Base-by-base conservation (phyloP, 176 grass and related monocot species). In the Paspalum notatum region DNA sequence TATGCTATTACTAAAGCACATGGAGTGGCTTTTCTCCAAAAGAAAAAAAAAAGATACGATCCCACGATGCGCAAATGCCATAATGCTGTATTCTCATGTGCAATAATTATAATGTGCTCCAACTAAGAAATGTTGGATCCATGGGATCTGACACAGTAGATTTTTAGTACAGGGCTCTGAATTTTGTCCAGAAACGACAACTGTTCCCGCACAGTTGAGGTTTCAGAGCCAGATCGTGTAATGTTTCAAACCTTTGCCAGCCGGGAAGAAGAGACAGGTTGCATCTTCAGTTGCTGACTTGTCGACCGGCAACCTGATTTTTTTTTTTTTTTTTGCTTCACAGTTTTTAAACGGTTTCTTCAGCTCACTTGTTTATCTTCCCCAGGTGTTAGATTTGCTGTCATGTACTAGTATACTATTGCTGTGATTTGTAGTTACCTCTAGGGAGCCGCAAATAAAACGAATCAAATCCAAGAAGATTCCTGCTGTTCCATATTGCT, bases 391-490 rank as follows among this genome's bases (percentile, higher is more conserved):
- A 57, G 39, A 66, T 66, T 48, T 77, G 69, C 44, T 17, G 74
- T n/a, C 85, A 82, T 56, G 72, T n/a, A 71, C 20, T 8, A 24
- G 47, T 61, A 26, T 42, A 44, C 10, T 54, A 2, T 5, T 53
- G 25, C 11, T 20, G 67, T 66, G 26, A 39, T 83, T 81, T 84
- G 45, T 61, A 59, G 57, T 55, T 39, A 49, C 62, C 46, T 75
- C 82, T 41, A 9, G 77, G 82, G 40, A 43, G 8, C 15, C 20
- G 40, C 24, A 24, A 58, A 0, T 26, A 66, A 71, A 44, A 81
- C 4, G 26, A 58, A 77, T 58, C 41, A 85, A 82, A 81, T 76
- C 72, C 72, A 66, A 57, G 49, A 77, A 85, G 65, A 81, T 81
- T 71, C 71, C 50, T 9, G 62, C 61, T 25, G n/a, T 84, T 68